Evolutionary conservation across 148 eudicot genomes (phyloP), one percentile per base, ranked within the genome.

Genomic region (Pharnaceum exiguum): DNA sequence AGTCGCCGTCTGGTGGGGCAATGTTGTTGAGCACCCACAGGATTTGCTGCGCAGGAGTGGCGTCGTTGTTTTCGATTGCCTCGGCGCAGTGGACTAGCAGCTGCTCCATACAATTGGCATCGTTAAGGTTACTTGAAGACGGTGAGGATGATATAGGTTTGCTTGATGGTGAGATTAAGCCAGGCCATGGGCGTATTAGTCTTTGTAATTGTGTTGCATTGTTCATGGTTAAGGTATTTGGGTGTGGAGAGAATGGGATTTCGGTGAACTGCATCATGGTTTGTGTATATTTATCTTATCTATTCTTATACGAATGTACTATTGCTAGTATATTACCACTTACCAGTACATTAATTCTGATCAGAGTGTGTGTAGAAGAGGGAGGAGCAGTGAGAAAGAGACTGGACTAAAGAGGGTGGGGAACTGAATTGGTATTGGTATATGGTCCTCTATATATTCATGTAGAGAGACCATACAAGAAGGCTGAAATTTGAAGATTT

Each of bases 1-100:
- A 83, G 75, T 85, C 86, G 2, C 90, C 94, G 49, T 88, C 90
- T 0, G 94, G 76, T 0, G 73, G 79, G 16, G 96, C 88, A 9
- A 85, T 79, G 80, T 88, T 93, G 73, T 87, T 85, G 1, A 93
- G 83, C 28, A 93, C 98, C 96, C 98, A 93, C 5, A 93, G 43
- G 57, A 88, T 85, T 53, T 93, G 98, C 12, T 93, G 98, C 0
- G 95, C 76, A 1, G 87, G 71, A 5, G 98, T 93, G 0, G 93
- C 77, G 62, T 93, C 98, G 57, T 81, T 85, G 62, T 61, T 74
- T 12, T 81, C 88, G 12, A 93, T 85, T 9, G 98, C 98, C 57
- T 71, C 72, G 10, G 98, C 98, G 56, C 98, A 93, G 62, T 85
- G 96, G 40, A 93, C 77, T 3, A 93, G 63, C 2, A 93, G 53